Conservation (phyloP, 1,284 basidiomycete genomes). For the Pyrrhoderma lamaoense region DNA sequence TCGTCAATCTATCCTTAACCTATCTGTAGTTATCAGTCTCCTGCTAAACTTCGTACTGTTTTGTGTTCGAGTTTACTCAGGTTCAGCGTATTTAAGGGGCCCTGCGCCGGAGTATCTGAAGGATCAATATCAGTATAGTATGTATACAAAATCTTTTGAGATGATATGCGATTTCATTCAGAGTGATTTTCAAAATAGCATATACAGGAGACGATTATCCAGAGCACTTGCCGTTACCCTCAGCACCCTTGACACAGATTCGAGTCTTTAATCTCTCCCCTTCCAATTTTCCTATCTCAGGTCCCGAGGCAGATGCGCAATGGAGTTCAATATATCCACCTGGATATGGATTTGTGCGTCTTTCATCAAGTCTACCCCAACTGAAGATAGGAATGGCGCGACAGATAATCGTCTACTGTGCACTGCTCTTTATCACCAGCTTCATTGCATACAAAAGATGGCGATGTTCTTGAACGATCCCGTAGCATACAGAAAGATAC, state of each 20-base stretch:
- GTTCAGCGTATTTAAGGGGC: too few relatives aligned
- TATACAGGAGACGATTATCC: conserved; percentile 13
- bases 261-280: conserved; percentile 21
- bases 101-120: too few relatives aligned
- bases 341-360: conserved; percentile 14
- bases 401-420: conserved; percentile 4
- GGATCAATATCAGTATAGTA: neutral
- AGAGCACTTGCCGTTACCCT: conserved; percentile 8
- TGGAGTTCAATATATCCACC: conserved; percentile 26
- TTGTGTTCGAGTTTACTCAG: too few relatives aligned
- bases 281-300: conserved; percentile 23
- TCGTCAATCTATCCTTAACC: too few relatives aligned
- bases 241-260: conserved; percentile 9
- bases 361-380: neutral
- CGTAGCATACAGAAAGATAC: too few relatives aligned
- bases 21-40: too few relatives aligned
- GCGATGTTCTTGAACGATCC: conserved; percentile 9
- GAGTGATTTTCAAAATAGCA: neutral
- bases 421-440: conserved; percentile 13
- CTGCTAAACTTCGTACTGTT: too few relatives aligned
- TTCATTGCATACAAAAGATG: conserved; percentile 14
- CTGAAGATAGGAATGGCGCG: neutral
- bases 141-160: neutral
- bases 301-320: conserved; percentile 22
- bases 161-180: too few relatives aligned